phyloP scores from a whole-genome alignment of 331 rosid genomes.

The Rhamnella rubrinervis region DNA sequence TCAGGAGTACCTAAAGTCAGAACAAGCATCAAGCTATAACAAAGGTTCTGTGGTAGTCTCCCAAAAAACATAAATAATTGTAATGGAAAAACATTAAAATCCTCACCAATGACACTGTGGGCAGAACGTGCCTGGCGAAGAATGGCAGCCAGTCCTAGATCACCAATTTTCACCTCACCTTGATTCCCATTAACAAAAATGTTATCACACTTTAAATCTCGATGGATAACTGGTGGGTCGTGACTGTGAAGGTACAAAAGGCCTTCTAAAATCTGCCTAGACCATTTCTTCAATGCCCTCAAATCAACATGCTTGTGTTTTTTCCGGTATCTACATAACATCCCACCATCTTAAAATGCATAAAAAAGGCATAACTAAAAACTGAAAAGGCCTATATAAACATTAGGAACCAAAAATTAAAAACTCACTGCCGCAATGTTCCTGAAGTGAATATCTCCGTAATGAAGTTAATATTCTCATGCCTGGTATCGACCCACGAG shows the following conservation, averaged over 20 bases:
- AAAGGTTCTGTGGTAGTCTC: conserved; percentile 10
- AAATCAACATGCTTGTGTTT: conserved; percentile 89
- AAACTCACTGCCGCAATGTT: conserved; percentile 85
- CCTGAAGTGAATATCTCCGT: conserved; percentile 99
- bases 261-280: conserved; percentile 96
- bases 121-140: conserved; percentile 89
- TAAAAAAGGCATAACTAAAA: conserved; percentile 1
- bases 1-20: conserved; percentile 76
- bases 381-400: conserved; percentile 1
- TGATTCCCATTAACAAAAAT: conserved; percentile 96
- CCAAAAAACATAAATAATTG: conserved; percentile 9
- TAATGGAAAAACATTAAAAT: conserved; percentile 21
- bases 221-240: conserved; percentile 89
- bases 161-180: conserved; percentile 99
- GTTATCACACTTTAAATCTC: conserved; percentile 93
- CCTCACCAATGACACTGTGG: conserved; percentile 88
- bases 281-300: conserved; percentile 98
- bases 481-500: conserved; percentile 79
- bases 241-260: conserved; percentile 92
- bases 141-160: conserved; percentile 90
- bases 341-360: conserved; percentile 1
- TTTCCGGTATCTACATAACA: conserved; percentile 61
- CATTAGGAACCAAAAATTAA: neutral
- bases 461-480: conserved; percentile 79
- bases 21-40: conserved; percentile 22